Percentiles rank a stretch among this genome's conserved stretches.
Evolutionary conservation across 495 filamentous ascomycete genomes (phyloP).

Genomic region (Aspergillus carlsbadensis): DNA sequence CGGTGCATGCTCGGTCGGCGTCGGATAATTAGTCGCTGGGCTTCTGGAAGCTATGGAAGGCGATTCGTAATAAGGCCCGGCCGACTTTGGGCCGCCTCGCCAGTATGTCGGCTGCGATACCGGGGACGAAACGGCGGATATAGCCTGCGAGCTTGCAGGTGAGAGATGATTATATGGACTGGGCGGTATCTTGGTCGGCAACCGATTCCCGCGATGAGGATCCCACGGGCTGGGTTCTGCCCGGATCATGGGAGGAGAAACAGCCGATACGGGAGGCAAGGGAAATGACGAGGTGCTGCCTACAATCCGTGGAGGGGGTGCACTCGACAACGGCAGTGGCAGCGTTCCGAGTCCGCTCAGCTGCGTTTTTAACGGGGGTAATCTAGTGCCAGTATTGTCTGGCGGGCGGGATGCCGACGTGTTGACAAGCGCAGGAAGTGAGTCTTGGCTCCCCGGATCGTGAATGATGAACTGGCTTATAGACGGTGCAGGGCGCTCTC

Average conservation of each 20-base stretch:
- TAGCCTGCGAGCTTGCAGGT: constrained; percentile 39
- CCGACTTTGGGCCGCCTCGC: constrained; percentile 26
- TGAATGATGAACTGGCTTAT: constrained; percentile 26
- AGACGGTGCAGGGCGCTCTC: neutral
- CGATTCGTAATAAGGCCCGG: constrained; percentile 26
- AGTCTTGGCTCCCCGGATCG: constrained; percentile 25
- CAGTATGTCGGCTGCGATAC: constrained; percentile 33
- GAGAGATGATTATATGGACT: constrained; percentile 43
- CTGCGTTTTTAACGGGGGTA: constrained; percentile 46
- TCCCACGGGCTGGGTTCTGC: constrained; percentile 34
- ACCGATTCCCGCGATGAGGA: constrained; percentile 25
- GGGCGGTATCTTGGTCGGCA: constrained; percentile 31
- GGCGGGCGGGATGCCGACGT: constrained; percentile 38
- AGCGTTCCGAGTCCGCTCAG: constrained; percentile 28
- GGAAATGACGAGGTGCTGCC: constrained; percentile 25
- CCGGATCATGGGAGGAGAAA: constrained; percentile 30
- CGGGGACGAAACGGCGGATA: constrained; percentile 40
- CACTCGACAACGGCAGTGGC: constrained; percentile 22
- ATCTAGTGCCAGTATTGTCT: constrained; percentile 32
- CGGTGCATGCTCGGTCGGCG: constrained; percentile 38
- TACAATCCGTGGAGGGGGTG: constrained; percentile 17
- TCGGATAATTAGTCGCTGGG: constrained; percentile 41
- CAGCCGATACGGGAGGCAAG: constrained; percentile 24
- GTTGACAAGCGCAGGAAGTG: constrained; percentile 39
- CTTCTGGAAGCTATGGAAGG: constrained; percentile 32